Percentiles rank a stretch among this genome's conserved stretches.
Conservation (phyloP, 1,284 basidiomycete genomes). For the Cryptococcus sp. region DNA sequence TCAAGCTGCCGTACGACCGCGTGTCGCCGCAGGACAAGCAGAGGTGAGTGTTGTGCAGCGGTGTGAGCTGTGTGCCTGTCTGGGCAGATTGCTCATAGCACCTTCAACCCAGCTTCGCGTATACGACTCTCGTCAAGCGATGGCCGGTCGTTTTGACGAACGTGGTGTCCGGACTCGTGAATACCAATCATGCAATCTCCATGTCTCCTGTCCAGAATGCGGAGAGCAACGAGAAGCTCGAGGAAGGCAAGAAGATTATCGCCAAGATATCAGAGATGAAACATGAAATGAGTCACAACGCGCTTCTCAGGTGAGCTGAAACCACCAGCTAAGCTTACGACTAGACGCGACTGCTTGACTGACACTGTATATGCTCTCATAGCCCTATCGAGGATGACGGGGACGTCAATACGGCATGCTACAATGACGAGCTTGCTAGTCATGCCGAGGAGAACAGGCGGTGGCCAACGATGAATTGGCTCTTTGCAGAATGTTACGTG, state of each 20-base stretch:
- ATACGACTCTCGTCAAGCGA: slow-evolving; percentile 46
- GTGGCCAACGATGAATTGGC: slow-evolving; percentile 92
- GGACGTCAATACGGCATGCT: slow-evolving; percentile 65
- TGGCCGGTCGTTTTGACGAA: slow-evolving; percentile 90
- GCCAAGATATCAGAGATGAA: slow-evolving; percentile 77
- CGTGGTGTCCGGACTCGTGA: slow-evolving; percentile 71
- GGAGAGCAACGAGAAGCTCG: slow-evolving; percentile 44
- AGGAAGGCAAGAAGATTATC: slow-evolving; percentile 79
- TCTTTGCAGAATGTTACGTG: slow-evolving; percentile 81
- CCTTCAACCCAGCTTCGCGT: slow-evolving; percentile 30
- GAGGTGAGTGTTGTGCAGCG: slow-evolving; percentile 33
- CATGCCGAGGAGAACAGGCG: slow-evolving; percentile 64
- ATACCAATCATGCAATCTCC: slow-evolving; percentile 60
- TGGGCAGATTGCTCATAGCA: not conserved
- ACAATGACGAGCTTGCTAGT: slow-evolving; percentile 69
- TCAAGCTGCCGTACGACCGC: slow-evolving; percentile 36
- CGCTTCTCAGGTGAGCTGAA: slow-evolving; percentile 65
- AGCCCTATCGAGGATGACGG: slow-evolving; percentile 74
- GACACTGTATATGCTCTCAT: not conserved
- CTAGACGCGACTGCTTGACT: too few species aligned
- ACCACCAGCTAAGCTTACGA: too few species aligned
- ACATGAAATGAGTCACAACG: slow-evolving; percentile 85
- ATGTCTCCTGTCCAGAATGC: slow-evolving; percentile 20
- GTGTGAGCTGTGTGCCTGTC: not conserved
- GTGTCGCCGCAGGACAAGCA: slow-evolving; percentile 51